These are phyloP conservation scores for Lentinula sp. DNA, from an alignment of 768 basidiomycete genomes.

Conservation along the genomic window DNA sequence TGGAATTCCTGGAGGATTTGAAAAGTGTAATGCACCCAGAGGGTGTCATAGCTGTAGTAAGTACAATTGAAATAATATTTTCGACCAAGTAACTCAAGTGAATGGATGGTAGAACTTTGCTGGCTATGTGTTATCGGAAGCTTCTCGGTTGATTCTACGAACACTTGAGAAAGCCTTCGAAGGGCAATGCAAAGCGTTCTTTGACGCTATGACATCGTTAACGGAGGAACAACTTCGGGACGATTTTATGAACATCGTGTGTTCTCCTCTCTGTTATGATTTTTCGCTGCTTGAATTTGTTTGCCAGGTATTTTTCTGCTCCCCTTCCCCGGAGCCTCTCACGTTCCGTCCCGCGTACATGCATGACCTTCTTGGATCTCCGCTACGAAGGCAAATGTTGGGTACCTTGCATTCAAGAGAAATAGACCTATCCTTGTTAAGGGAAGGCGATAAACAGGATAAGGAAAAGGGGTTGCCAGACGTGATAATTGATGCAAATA, in stretches of 20 bases:
- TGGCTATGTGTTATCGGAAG: conserved; percentile 56
- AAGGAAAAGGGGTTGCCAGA: conserved; percentile 52
- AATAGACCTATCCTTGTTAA: conserved; percentile 38
- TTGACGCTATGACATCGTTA: conserved; percentile 51
- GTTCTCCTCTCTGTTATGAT: conserved; percentile 13
- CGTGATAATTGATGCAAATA: conserved; percentile 57
- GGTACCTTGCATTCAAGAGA: conserved; percentile 46
- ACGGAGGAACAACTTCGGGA: conserved; percentile 39
- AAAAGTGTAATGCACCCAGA: conserved; percentile 56
- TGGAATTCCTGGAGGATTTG: conserved; percentile 78
- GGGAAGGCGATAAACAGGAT: conserved; percentile 24
- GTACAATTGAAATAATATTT: conserved; percentile 17
- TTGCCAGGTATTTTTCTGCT: conserved; percentile 78
- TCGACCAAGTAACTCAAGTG: not conserved
- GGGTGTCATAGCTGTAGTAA: conserved; percentile 77
- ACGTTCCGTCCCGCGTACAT: conserved; percentile 49
- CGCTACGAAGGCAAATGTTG: conserved; percentile 59
- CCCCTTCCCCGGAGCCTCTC: conserved; percentile 43
- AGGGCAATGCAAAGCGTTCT: conserved; percentile 71
- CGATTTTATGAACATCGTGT: conserved; percentile 72
- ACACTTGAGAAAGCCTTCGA: conserved; percentile 71
- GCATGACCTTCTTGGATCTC: conserved; percentile 66
- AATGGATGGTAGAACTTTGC: conserved; percentile 65
- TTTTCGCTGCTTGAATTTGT: not conserved
- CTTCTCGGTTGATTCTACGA: conserved; percentile 58